phyloP scores from a whole-genome alignment of 345 rosid genomes.

The Conringia planisiliqua region DNA sequence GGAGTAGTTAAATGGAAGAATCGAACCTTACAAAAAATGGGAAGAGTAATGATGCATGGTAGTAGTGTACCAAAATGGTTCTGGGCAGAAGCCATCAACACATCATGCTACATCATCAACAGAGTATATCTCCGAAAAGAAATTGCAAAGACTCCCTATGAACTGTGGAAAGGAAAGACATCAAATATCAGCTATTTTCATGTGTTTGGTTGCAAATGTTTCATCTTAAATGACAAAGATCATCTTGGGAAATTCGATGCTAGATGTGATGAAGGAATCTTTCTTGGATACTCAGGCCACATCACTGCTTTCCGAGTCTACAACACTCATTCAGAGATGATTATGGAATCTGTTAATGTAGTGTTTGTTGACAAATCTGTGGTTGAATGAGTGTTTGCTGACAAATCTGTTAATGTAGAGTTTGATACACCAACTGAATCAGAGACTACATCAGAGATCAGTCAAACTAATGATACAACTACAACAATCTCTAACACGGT shows the following conservation, averaged over 20 bases:
- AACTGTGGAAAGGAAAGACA: not conserved
- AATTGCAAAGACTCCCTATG: not conserved
- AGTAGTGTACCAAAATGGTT: not conserved
- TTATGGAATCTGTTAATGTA: not conserved
- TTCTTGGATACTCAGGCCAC: not conserved
- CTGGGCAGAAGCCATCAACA: not conserved
- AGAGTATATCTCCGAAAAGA: not conserved
- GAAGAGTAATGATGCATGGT: not conserved
- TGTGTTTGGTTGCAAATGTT: not conserved
- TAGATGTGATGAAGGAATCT: not conserved
- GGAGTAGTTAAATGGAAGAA: not conserved
- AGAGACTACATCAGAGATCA: no score
- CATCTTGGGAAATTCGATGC: not conserved
- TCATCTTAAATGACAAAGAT: not conserved
- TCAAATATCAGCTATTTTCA: not conserved
- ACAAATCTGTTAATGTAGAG: no score
- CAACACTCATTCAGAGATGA: not conserved
- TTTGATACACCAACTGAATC: no score
- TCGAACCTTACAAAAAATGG: not conserved
- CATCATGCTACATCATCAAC: not conserved
- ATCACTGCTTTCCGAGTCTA: not conserved
- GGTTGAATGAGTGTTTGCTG: accelerated
- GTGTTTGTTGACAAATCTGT: not conserved
- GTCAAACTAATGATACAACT: no score
- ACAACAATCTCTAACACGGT: no score